Evolutionary conservation across 2,329 filamentous ascomycete species (phyloP).

Genomic region (Fusarium neocosmosporiellum): DNA sequence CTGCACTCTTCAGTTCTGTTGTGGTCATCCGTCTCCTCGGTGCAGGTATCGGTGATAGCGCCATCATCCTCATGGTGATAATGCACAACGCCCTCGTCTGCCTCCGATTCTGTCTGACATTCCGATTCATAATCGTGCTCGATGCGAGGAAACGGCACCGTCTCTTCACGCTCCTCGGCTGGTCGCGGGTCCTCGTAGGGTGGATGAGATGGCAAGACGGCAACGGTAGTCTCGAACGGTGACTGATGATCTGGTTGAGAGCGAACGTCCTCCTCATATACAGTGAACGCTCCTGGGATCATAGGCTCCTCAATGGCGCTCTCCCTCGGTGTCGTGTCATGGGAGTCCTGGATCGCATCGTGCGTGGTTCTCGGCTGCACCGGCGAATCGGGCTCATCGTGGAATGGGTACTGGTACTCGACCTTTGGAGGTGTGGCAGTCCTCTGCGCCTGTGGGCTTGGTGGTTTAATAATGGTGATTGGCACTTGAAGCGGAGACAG

Average conservation of each 20-base stretch:
- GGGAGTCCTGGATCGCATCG: slow-evolving; percentile 32
- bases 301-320: slow-evolving; percentile 16
- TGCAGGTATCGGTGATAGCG: slow-evolving; percentile 49
- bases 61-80: slow-evolving; percentile 46
- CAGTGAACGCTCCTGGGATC: slow-evolving; percentile 47
- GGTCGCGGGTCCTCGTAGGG: slow-evolving; percentile 46
- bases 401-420: slow-evolving; percentile 64
- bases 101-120: slow-evolving; percentile 52
- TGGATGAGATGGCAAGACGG: slow-evolving; percentile 54
- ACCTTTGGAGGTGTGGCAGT: slow-evolving; percentile 45
- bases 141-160: slow-evolving; percentile 49
- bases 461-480: slow-evolving; percentile 43
- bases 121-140: slow-evolving; percentile 53
- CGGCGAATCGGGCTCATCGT: slow-evolving; percentile 54
- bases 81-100: slow-evolving; percentile 36
- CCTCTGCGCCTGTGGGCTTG: slow-evolving; percentile 42
- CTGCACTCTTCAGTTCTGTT: slow-evolving; percentile 44
- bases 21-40: slow-evolving; percentile 50
- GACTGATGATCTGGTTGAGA: slow-evolving; percentile 22
- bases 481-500: slow-evolving; percentile 40
- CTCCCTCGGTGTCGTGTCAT: slow-evolving; percentile 23
- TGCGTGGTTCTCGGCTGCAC: slow-evolving; percentile 14
- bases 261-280: slow-evolving; percentile 50
- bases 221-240: slow-evolving; percentile 58
- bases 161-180: slow-evolving; percentile 27